Evolutionary conservation across 2,329 filamentous ascomycete species (phyloP).

Genomic region (Periglandula ipomoeae): DNA sequence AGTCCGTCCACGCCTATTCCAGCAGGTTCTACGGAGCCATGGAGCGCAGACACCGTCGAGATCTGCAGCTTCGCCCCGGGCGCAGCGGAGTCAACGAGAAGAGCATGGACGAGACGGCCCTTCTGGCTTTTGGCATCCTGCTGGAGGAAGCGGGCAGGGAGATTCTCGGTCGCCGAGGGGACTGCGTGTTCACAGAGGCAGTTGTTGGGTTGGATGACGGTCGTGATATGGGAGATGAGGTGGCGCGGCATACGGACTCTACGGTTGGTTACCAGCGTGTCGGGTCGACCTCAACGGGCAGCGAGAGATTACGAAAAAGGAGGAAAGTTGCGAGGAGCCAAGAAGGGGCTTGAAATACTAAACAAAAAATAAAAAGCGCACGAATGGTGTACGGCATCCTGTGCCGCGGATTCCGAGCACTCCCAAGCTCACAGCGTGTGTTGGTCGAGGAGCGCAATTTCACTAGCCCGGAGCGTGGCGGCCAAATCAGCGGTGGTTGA

Average conservation of each 20-base stretch:
- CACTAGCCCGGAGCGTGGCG: background rate
- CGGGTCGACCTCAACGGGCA: constrained; percentile 12
- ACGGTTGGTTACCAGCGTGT: constrained; percentile 17
- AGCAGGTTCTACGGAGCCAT: constrained; percentile 54
- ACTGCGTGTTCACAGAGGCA: constrained; percentile 62
- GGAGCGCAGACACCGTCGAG: constrained; percentile 12
- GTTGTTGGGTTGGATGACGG: background rate
- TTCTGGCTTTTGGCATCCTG: constrained; percentile 66
- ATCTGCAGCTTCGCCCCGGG: constrained; percentile 8
- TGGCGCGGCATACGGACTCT: constrained; percentile 6
- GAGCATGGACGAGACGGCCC: constrained; percentile 70
- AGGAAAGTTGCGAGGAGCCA: constrained; percentile 17
- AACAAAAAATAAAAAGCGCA: background rate
- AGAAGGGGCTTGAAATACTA: background rate
- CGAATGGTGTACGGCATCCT: background rate
- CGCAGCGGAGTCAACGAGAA: constrained; percentile 35
- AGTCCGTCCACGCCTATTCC: constrained; percentile 58
- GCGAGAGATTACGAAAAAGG: constrained; percentile 19
- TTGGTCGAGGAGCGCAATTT: background rate
- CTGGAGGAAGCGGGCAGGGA: constrained; percentile 61
- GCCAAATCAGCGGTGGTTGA: background rate
- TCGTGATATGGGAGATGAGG: constrained; percentile 10
- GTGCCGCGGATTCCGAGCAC: background rate
- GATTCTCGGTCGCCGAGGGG: constrained; percentile 53
- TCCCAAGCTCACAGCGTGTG: background rate